Base-by-base conservation (phyloP, 225 moss, liverwort and hornwort species). In the Antitrichia curtipendula region DNA sequence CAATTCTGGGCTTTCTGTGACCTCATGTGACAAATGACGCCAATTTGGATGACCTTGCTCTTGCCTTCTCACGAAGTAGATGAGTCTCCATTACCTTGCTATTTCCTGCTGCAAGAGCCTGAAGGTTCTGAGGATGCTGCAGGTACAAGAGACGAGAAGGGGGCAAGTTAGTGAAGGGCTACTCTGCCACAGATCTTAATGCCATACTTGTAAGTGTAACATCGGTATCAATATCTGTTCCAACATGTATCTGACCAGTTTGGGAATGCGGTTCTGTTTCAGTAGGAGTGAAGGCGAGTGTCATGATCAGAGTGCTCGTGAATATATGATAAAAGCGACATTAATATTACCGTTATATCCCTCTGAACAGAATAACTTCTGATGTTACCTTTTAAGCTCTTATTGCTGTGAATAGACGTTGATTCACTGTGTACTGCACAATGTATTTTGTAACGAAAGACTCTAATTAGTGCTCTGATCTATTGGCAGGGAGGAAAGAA, bases 111-210 rank as follows among this genome's bases (percentile, higher is more conserved):
- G 29, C 72, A 32, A 84, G 79, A 86, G 66, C 36, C 75, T 88
- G 79, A 87, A 76, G 54, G 9, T 49, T 47, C 47, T 74, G 87
- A 78, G 65, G 57, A 59, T 82, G 54, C 50, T 87, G 60, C 89
- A 97, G 97, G 89, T 98, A 98, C 89, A 96, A 96, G 93, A 95
- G 90, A 79, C 92, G 96, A 82, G 95, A 96, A 87, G 91, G 91
- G 52, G 95, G 95, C 41, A 97, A 97, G 86, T 84, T 95, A 88
- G 95, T 97, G 8, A 90, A 91, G 61, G 89, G 88, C 40, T 96
- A 96, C 81, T 96, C 98, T 83, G 91, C 90, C 57, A 93, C 86
- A 38, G 98, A 96, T 86, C 94, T 98, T 16, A 89, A 94, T 80
- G 96, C 95, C 50, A 97, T 98, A 70, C 93, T 97, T 91, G 98